Base-by-base conservation (phyloP, 352 stramenopile genomes). In the Phytopythium litorale region DNA sequence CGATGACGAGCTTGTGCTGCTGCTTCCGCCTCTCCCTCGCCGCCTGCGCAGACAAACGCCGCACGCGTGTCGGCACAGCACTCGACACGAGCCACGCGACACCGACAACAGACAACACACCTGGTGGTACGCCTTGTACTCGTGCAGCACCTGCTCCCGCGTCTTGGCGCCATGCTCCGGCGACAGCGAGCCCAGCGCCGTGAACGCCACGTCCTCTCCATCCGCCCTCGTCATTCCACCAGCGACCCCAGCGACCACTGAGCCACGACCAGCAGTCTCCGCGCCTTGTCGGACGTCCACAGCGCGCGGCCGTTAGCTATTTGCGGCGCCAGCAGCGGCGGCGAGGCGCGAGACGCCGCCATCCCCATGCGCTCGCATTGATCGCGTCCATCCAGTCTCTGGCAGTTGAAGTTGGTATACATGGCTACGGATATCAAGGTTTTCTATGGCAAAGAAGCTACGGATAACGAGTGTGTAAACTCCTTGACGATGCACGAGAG, bases 1-100 rank as follows among this genome's bases (percentile, higher is more conserved):
- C 61, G 66, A 90, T 84, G 38, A 90, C 72, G 51, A 77, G 67
- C 58, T 88, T 90, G 59, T 87, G 75, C 35, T 73, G 71, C 43
- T 63, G 68, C 65, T 79, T 87, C 57, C 71, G 76, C 9, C 48
- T 67, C 38, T 60, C 13, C 2, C 55, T 30, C 7, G 25, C 16
- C 9, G 23, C 23, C 55, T 60, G 40, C 25, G 19, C 28, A 56
- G 1, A 15, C 21, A 18, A 28, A 32, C 28, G 5, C 28, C 28
- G 28, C 23, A 12, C 4, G 9, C 11, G 51, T 32, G 33, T 9
- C 19, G 51, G 50, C 7, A 51, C 23, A 53, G 48, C 25, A 30
- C 48, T 5, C n/a, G 25, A 25, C 19, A 50, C 13, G 1, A 15
- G 8, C 35, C 7, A 15, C 15, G 35, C 35, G 35, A 15, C 35